Evolutionary conservation across 805 yeast genomes (phyloP).

Genomic region (Saccharomycopsis fibuligera): DNA sequence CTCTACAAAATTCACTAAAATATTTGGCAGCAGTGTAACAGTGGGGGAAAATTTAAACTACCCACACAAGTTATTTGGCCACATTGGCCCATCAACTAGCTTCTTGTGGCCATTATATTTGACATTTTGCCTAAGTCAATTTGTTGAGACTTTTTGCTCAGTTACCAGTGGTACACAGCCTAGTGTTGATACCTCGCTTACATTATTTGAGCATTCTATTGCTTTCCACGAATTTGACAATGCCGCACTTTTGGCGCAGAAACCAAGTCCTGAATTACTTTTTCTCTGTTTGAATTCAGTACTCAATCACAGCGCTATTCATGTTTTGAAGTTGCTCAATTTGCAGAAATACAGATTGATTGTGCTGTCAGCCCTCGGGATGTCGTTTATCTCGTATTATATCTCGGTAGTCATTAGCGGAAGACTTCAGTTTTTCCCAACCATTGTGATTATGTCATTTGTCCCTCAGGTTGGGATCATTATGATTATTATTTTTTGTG

Average conservation of each 20-base stretch:
- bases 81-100: conserved; percentile 42
- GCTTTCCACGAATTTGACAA: conserved; percentile 58
- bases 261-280: conserved; percentile 49
- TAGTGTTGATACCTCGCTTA: conserved; percentile 58
- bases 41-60: conserved; percentile 2
- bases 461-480: conserved; percentile 60
- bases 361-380: conserved; percentile 56
- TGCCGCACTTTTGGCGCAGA: conserved; percentile 28
- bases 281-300: conserved; percentile 50
- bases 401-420: conserved; percentile 36
- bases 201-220: conserved; percentile 68
- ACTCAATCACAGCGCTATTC: conserved; percentile 53
- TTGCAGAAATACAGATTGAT: conserved; percentile 50
- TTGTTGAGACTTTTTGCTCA: conserved; percentile 59
- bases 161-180: conserved; percentile 52
- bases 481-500: conserved; percentile 44
- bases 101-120: conserved; percentile 55
- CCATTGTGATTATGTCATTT: conserved; percentile 50
- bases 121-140: conserved; percentile 53
- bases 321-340: conserved; percentile 52
- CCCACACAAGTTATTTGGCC: conserved; percentile 3
- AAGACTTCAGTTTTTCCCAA: conserved; percentile 43
- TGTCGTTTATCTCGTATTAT: conserved; percentile 44
- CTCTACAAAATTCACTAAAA: conserved; percentile 25
- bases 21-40: conserved; percentile 17